Evolutionary conservation across 192 early-diverging fungal species (phyloP), one percentile per base, ranked within the genome.

Genomic region (Umbelopsis isabellina): DNA sequence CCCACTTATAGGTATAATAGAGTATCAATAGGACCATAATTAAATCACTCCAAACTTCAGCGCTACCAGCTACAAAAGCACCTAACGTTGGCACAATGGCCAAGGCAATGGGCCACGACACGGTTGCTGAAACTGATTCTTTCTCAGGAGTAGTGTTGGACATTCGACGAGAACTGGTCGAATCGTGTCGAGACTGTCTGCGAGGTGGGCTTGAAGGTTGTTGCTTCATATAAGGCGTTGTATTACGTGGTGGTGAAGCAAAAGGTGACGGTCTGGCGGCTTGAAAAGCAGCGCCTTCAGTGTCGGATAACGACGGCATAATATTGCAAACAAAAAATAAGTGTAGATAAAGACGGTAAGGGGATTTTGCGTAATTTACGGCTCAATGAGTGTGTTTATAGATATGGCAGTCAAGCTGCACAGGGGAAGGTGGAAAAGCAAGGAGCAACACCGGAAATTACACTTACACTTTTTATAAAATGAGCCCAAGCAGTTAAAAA

Each of bases 21-120:
- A 82, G 75, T 18, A 86, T 88, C 53, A 88, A 73, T 22, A 82
- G 44, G 13, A 86, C 72, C 46, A 84, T 80, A 23, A 88, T 65
- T 46, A 88, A 85, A 71, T 88, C 87, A 49, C 82, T 83, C 80
- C 83, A 88, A 49, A 85, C 74, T 61, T 88, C 87, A 16, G 85
- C 79, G 66, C 81, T 86, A 33, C 87, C 87, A 72, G 79, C 84
- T 65, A 88, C 46, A 64, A 88, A 80, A 4, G 85, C 82, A 12
- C 87, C 87, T 15, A 88, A 61, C 0, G 87, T 79, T 3, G 87
- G 87, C 13, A 85, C 53, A 18, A 88, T 74, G 22, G 87, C 87
- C 49, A 88, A 79, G 20, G 84, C 35, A 45, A 88, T 88, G 2
- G 87, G 87, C 87, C 87, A 89, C 51, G 78, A 82, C 25, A 78